phyloP scores from a whole-genome alignment of 2,329 filamentous ascomycete species.

The Dryadomyces quercivorus region DNA sequence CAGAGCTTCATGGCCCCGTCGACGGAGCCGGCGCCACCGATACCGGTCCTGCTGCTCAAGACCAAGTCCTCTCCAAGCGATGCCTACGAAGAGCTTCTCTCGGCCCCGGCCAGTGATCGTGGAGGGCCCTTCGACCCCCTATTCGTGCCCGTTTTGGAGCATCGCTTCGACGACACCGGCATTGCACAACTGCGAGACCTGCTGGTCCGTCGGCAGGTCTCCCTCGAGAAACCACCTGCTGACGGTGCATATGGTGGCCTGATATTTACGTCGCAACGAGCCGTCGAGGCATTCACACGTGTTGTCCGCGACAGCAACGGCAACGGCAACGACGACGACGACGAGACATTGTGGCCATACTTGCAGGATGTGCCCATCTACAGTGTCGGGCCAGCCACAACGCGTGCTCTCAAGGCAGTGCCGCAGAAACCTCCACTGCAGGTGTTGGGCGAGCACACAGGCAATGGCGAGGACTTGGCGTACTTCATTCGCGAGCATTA shows the following conservation, averaged over 20 bases:
- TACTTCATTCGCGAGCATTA: conserved; percentile 72
- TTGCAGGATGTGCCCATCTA: conserved; percentile 52
- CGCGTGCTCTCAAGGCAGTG: conserved; percentile 54
- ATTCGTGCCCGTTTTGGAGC: conserved; percentile 69
- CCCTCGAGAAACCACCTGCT: conserved; percentile 12
- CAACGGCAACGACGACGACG: conserved; percentile 8
- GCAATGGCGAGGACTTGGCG: conserved; percentile 72
- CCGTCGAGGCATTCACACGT: conserved; percentile 64
- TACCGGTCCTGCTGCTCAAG: conserved; percentile 62
- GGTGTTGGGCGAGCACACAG: conserved; percentile 69
- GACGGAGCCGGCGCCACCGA: neutral
- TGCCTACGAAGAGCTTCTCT: conserved; percentile 59
- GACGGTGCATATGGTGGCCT: conserved; percentile 54
- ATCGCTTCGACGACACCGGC: conserved; percentile 50
- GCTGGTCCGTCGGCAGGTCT: conserved; percentile 31
- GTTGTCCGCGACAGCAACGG: conserved; percentile 42
- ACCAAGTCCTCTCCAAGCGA: conserved; percentile 62
- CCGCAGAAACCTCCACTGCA: conserved; percentile 37
- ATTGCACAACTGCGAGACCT: conserved; percentile 38
- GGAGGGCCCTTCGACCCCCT: conserved; percentile 40
- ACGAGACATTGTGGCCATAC: conserved; percentile 31
- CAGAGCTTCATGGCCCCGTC: conserved; percentile 2
- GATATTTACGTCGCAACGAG: conserved; percentile 74
- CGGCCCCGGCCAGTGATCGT: conserved; percentile 19
- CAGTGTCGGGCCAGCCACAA: conserved; percentile 71